These are phyloP conservation scores for Rhypophila decipiens DNA, from an alignment of 495 filamentous ascomycete species.

Conservation along the genomic window DNA sequence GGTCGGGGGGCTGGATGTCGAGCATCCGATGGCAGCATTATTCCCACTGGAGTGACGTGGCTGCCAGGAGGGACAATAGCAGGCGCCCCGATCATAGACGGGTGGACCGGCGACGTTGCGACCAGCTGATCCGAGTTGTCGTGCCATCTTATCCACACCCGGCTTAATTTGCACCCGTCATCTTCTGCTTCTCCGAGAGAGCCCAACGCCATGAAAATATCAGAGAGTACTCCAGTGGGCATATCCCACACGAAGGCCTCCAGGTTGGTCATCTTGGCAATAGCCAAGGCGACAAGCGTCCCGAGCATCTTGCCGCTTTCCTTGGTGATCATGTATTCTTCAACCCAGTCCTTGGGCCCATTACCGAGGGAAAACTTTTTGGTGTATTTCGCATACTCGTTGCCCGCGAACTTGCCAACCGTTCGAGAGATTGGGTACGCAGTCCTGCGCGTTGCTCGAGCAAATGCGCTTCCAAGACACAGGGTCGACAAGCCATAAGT, in stretches of 20 bases:
- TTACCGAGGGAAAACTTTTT: conserved; percentile 89
- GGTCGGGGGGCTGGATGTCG: conserved; percentile 19
- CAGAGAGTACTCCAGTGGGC: conserved; percentile 83
- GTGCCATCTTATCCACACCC: conserved; percentile 86
- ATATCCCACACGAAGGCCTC: conserved; percentile 96
- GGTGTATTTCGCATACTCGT: conserved; percentile 79
- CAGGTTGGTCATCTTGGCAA: conserved; percentile 80
- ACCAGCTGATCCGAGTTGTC: conserved; percentile 55
- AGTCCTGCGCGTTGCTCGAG: conserved; percentile 41
- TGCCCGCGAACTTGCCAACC: conserved; percentile 35
- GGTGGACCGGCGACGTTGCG: conserved; percentile 20
- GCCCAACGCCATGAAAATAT: conserved; percentile 79
- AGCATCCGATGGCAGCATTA: conserved; percentile 25
- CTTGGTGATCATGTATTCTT: conserved; percentile 81
- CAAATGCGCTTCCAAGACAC: conserved; percentile 70
- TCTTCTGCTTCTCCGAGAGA: conserved; percentile 59
- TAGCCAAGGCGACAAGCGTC: conserved; percentile 78
- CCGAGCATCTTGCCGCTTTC: conserved; percentile 92
- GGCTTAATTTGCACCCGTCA: conserved; percentile 62
- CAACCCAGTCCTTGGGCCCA: conserved; percentile 74
- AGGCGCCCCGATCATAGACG: conserved; percentile 15
- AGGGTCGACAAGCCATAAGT: conserved; percentile 87
- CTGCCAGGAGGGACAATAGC: conserved; percentile 32
- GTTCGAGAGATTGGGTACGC: conserved; percentile 5
- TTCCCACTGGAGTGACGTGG: conserved; percentile 38